Evolutionary conservation across 768 basidiomycete species (phyloP).

Genomic region (Lactarius trivialis): DNA sequence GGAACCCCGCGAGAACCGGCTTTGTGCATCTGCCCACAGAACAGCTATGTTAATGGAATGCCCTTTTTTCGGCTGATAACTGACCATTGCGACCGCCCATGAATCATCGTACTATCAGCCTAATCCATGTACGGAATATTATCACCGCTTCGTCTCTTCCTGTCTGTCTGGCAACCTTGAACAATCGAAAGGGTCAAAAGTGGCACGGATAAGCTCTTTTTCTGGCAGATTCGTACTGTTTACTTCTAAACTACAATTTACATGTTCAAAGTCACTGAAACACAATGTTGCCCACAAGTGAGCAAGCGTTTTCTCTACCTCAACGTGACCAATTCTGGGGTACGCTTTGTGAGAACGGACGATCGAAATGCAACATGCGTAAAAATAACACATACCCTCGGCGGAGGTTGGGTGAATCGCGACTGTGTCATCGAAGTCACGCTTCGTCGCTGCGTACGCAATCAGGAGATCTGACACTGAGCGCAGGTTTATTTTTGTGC

Average conservation of each 20-base stretch:
- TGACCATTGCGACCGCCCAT: neutral
- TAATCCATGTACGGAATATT: neutral
- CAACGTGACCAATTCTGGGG: conserved; percentile 50
- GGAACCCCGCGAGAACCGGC: too few species aligned
- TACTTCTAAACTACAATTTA: neutral
- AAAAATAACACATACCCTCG: conserved; percentile 49
- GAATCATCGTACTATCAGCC: neutral
- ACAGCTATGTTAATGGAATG: neutral
- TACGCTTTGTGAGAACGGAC: conserved; percentile 2
- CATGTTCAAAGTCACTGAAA: neutral
- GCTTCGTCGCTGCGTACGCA: conserved; percentile 52
- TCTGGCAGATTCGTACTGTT: neutral
- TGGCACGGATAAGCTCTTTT: neutral
- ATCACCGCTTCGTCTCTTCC: neutral
- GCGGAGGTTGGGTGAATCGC: conserved; percentile 89
- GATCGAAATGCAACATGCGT: neutral
- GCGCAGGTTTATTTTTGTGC: conserved; percentile 6
- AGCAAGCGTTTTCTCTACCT: conserved; percentile 31
- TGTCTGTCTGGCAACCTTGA: neutral
- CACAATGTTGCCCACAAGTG: neutral
- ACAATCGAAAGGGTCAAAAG: neutral
- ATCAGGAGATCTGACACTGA: neutral
- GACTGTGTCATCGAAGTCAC: conserved; percentile 80
- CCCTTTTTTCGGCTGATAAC: neutral
- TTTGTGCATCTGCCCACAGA: neutral